Evolutionary conservation across 257 asterid genomes (phyloP).

Genomic region (Penstemon davidsonii): DNA sequence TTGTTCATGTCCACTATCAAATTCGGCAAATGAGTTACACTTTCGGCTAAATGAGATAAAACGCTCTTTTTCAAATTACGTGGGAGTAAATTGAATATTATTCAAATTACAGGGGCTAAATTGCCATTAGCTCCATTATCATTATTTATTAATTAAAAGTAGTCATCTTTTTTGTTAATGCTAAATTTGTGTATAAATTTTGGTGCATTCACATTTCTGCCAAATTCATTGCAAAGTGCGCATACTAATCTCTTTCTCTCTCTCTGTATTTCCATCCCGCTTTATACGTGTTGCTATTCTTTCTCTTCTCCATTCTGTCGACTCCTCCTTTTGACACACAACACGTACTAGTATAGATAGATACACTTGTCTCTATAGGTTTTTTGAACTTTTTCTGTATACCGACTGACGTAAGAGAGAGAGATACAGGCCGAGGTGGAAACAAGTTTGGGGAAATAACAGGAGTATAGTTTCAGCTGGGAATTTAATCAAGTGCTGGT

Average conservation of each 20-base stretch:
- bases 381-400: background rate
- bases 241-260: background rate
- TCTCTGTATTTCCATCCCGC: conserved; percentile 1
- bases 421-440: conserved; percentile 16
- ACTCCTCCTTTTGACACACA: conserved; percentile 11
- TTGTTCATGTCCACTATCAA: too few species aligned
- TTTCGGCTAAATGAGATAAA: too few species aligned
- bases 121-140: too few species aligned
- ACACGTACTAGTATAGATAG: background rate
- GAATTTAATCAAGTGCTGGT: conserved; percentile 15
- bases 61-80: too few species aligned
- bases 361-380: conserved; percentile 13
- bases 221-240: conserved; percentile 2
- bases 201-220: conserved; percentile 29
- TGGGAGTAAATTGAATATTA: too few species aligned
- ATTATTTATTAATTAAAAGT: background rate
- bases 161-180: conserved; percentile 1
- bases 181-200: conserved; percentile 13
- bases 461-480: conserved; percentile 32
- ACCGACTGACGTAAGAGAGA: background rate
- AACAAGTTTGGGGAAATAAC: conserved; percentile 1
- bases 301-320: conserved; percentile 19
- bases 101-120: too few species aligned
- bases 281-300: conserved; percentile 24
- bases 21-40: too few species aligned